Conservation (phyloP, 2,329 filamentous ascomycete species). For the Aspergillus tubingensis region DNA sequence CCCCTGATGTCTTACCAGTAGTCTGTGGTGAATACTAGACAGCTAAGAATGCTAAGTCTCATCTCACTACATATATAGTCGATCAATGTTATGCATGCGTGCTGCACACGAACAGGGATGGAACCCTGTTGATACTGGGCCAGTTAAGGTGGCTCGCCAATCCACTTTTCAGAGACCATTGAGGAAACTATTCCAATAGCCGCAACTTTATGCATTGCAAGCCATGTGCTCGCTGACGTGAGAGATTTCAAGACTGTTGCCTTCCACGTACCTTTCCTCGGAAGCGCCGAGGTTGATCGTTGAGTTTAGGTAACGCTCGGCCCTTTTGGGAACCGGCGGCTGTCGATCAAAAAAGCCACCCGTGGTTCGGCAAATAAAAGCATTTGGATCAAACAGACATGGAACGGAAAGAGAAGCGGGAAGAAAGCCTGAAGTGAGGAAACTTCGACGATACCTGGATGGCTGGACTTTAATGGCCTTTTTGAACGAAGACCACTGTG, state of each 20-base stretch:
- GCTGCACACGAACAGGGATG: not conserved
- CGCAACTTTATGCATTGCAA: not conserved
- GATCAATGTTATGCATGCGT: not conserved
- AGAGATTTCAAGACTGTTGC: not conserved
- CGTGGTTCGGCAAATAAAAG: not conserved
- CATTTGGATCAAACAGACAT: not conserved
- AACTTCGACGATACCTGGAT: no score
- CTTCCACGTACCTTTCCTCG: not conserved
- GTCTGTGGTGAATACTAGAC: no score
- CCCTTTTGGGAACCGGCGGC: not conserved
- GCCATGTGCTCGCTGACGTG: not conserved
- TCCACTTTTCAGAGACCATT: not conserved
- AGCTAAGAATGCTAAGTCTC: no score
- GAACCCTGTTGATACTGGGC: not conserved
- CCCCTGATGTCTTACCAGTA: no score
- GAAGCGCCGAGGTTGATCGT: not conserved
- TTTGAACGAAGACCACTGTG: not conserved
- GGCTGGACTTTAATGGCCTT: not conserved
- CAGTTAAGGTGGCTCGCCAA: not conserved
- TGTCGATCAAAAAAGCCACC: slow-evolving; percentile 1
- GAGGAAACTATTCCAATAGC: not conserved
- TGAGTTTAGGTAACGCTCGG: slow-evolving; percentile 1
- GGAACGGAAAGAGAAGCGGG: not conserved
- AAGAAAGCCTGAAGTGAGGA: not conserved
- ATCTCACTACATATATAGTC: no score